Evolutionary conservation across 106 monocot species (phyloP), one percentile per base, ranked within the genome.

Genomic region (Dendrobium nobile): DNA sequence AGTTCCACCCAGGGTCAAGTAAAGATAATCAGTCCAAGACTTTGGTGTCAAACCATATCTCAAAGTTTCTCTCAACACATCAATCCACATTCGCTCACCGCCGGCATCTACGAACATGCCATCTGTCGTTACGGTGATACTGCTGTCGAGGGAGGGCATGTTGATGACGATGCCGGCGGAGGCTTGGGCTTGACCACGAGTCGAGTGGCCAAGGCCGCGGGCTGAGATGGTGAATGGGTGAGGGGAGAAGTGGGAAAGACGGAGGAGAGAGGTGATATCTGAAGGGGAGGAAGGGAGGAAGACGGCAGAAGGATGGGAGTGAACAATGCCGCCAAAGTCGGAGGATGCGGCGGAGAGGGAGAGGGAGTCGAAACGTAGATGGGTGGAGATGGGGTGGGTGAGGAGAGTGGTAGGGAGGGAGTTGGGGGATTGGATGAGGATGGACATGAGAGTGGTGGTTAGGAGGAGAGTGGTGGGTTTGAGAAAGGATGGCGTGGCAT

Each of bases 1-100:
- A 41, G 93, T 93, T 11, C 93, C 93, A 24, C 88, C 93, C 22
- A 93, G 85, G 9, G 93, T 88, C 40, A 89, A 47, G 42, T 84
- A 61, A 51, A 89, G 73, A 48, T 89, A 89, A 27, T 89, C 89
- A 10, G 86, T 88, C 92, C 92, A 91, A 67, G 87, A 85, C 42
- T 54, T 73, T 26, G 89, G 89, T 58, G 87, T 19, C 11, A 91
- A 75, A 17, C 87, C 89, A 47, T 80, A 73, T 48, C 77, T 54
- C 31, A 88, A 44, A 13, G 88, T 85, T 82, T 85, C 93, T 9
- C 56, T 75, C 78, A 93, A 54, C 51, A 93, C 88, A 24, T 90
- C 87, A 26, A 82, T 61, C 93, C 93, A 93, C 40, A 85, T 75
- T 61, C 85, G 85, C 83, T 88, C 93, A 0, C 87, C 93, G 9